Conservation (phyloP, 345 rosid genomes). For the Syzygium aromaticum region DNA sequence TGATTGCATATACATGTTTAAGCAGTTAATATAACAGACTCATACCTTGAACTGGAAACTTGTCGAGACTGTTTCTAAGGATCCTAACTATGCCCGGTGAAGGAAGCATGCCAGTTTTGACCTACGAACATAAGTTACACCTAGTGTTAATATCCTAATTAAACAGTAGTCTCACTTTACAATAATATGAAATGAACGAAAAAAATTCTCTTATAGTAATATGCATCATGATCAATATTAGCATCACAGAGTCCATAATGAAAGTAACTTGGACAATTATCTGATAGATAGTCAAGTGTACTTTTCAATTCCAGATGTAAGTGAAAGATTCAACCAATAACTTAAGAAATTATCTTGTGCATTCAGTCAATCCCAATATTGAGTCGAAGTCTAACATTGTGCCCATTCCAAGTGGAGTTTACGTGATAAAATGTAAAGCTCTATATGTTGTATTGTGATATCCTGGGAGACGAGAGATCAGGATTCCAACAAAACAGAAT, state of each 20-base stretch:
- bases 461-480: background rate
- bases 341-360: background rate
- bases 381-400: background rate
- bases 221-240: background rate
- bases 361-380: background rate
- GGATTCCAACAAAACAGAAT: background rate
- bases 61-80: constrained; percentile 40
- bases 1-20: background rate
- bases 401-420: background rate
- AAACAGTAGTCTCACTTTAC: background rate
- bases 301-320: background rate
- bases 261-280: background rate
- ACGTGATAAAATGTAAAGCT: background rate
- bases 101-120: constrained; percentile 95
- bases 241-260: background rate
- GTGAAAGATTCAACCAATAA: background rate
- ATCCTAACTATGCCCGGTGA: constrained; percentile 55
- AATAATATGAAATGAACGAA: background rate
- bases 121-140: constrained; percentile 24
- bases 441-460: background rate
- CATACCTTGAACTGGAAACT: constrained; percentile 67
- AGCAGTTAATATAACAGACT: background rate
- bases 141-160: background rate
- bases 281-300: background rate
- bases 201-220: background rate